Evolutionary conservation across 192 early-diverging fungal genomes (phyloP), one percentile per base, ranked within the genome.

Genomic region (Spinellus fusiger): DNA sequence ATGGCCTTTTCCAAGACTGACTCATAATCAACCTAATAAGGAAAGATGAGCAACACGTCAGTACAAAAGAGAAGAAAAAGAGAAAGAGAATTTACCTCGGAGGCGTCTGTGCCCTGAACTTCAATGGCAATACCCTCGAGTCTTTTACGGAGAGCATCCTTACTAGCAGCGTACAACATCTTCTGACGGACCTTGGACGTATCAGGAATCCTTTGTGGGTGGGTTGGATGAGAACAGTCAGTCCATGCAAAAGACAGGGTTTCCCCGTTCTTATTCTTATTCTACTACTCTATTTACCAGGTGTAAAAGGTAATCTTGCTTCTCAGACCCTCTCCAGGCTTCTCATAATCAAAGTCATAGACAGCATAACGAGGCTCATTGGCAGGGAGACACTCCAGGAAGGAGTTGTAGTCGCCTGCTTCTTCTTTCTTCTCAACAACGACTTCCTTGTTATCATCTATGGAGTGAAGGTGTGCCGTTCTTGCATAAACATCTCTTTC

Each of bases 151-250:
- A 97, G 67, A 49, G 81, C 87, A 40, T 88, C 84, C 75, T 92
- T 95, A 76, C 79, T 84, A 31, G 89, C 83, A 25, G 94, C 83
- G 77, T 95, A 95, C 65, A 94, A 48, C 94, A 97, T 97, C 84
- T 94, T 94, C 68, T 76, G 55, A 69, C 80, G 84, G 59, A 95
- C 75, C 64, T 78, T 85, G 26, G 91, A 78, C 4, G 53, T 73
- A 58, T 94, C 92, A 25, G 94, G 94, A 32, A 86, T 74, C 89
- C 89, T 91, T 70, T 1, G 40, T 12, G 56, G 29, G 22, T 52
- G 40, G 35, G 25, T 33, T 53, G 0, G n/a, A 5, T 27, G 12
- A 22, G n/a, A 3, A 18, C 18, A n/a, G 26, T 15, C 20, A 25
- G 35, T 37, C 5, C 35, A 37, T 9, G 35, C 35, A 37, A 37